These are phyloP conservation scores for Bathelium albidoporum DNA, from an alignment of 495 filamentous ascomycete genomes.

Conservation along the genomic window DNA sequence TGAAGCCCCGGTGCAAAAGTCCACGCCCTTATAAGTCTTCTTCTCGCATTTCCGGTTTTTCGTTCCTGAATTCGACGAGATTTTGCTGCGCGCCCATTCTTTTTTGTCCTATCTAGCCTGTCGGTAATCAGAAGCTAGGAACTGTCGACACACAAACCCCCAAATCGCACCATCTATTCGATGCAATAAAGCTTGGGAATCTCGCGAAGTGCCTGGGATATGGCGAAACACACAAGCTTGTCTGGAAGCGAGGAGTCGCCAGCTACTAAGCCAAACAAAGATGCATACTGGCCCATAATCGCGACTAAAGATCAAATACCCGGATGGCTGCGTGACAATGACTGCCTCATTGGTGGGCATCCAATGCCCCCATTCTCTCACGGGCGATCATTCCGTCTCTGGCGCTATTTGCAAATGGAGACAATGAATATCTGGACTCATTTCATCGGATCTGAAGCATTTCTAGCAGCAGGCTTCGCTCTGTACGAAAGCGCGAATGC, in stretches of 20 bases:
- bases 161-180: too few relatives aligned
- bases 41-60: too few relatives aligned
- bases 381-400: slow-evolving; percentile 8
- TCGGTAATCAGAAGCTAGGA: too few relatives aligned
- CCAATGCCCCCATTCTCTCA: slow-evolving; percentile 9
- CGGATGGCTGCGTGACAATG: slow-evolving; percentile 10
- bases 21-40: too few relatives aligned
- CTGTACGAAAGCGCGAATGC: not conserved
- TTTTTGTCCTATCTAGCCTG: too few relatives aligned
- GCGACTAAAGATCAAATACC: not conserved
- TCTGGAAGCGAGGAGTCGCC: not conserved
- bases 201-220: not conserved
- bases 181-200: not conserved
- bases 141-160: too few relatives aligned
- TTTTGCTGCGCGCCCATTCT: too few relatives aligned
- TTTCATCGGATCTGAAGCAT: slow-evolving; percentile 4
- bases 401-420: slow-evolving; percentile 12
- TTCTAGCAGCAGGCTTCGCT: slow-evolving; percentile 1
- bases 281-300: slow-evolving; percentile 5
- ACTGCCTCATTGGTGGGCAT: slow-evolving; percentile 8
- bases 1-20: too few relatives aligned
- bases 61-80: too few relatives aligned
- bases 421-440: slow-evolving; percentile 13
- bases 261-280: not conserved
- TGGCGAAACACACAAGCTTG: not conserved